Evolutionary conservation across 2,329 filamentous ascomycete genomes (phyloP), one percentile per base, ranked within the genome.

Genomic region (Ophiostoma australiae): DNA sequence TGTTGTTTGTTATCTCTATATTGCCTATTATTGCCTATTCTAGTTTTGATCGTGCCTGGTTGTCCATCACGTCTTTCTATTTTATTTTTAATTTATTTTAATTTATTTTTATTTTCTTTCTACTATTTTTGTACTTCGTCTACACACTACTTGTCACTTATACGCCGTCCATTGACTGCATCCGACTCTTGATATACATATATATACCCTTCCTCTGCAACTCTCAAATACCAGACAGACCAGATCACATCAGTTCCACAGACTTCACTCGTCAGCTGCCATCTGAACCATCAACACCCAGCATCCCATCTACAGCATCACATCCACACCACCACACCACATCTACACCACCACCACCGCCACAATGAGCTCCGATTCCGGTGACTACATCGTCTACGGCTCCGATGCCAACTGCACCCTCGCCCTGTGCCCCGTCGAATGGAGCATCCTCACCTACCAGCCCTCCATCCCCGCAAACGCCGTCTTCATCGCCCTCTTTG

Each of bases 341-440:
- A 20, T 17, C 35, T 1, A 67, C 37, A 33, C 39, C 4, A 58
- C 48, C 48, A 13, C 31, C 10, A 48, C 27, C 61, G 8, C 6
- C 66, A 71, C n/a, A 20, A 71, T 72, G 72, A 63, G 52, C 66
- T 2, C 3, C 35, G 23, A 1, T 11, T 2, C 3, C 35, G 23
- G 1, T 11, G 35, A 72, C 72, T 61, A 73, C 39, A 72, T 78
- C 44, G 65, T 73, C 71, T 86, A 84, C 71, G 84, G 84, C 65
- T 81, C 84, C 27, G 73, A 80, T 1, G 78, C 80, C 72, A 85
- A 84, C 76, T 86, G 84, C 76, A 86, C 83, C 0, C 80, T 86
- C 41, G 81, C 79, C 0, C 72, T 84, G 27, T 86, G 84, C 73
- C 79, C 80, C 0, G 70, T 85, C 52, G 78, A 83, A 73, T 79